Base-by-base conservation (phyloP, 257 asterid species). In the Nicotiana undulata region DNA sequence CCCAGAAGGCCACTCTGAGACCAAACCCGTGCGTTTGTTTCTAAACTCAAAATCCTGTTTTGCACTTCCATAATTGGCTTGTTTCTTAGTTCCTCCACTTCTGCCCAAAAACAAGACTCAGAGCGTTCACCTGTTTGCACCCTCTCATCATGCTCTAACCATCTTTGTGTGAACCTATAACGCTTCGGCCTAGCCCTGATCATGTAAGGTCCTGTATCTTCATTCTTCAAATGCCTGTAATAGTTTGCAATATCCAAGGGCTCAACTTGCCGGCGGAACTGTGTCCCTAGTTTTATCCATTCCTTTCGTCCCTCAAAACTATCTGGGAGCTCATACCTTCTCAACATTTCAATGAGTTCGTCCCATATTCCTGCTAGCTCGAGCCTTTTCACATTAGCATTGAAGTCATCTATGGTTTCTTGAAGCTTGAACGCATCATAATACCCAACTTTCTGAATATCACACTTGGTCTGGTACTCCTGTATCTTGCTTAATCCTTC, bases 241-340 rank as follows among this genome's bases (percentile, higher is more conserved):
- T 94, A 94, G 87, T 94, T 94, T 26, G 98, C 96, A 52, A 93
- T 93, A 86, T 94, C 98, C 74, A 94, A 70, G 9, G 98, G 98
- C 92, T 94, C 98, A 56, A 90, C 79, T n/a, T 90, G 87, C 59
- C 95, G 70, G 65, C 97, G 82, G 8, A 83, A 94, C 86, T 77
- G 24, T 24, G 97, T 93, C 37, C 97, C 98, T 8, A 93, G 85
- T 72, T 90, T 87, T 28, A 92, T 84, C 98, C 98, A 94, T 74
- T 94, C 98, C 75, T 88, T 90, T 55, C 86, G 81, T 75, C 89
- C 89, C 88, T 94, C 98, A n/a, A 93, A 93, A 77, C 89, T 90
- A 32, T 94, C 97, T 4, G 98, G 98, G 17, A 94, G 92, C 78
- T 93, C 98, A 18, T 84, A 86, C 80, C 97, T 80, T 79, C 86